Evolutionary conservation across 2,329 filamentous ascomycete genomes (phyloP).

Genomic region (Penicillium janthinellum): DNA sequence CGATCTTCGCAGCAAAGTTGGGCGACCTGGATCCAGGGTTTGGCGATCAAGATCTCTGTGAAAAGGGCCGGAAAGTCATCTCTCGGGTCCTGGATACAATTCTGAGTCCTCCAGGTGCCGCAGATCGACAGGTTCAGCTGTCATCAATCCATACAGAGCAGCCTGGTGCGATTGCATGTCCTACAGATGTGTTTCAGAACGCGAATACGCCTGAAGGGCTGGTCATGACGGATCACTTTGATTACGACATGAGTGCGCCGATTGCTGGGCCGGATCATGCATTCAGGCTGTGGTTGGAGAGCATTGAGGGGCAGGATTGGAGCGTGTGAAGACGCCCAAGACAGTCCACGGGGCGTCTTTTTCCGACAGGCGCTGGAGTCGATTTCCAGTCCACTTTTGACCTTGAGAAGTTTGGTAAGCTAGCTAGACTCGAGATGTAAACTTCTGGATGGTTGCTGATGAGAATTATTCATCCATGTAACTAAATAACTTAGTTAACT

Average conservation of each 20-base stretch:
- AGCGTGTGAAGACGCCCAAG: neutral
- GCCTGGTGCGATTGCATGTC: neutral
- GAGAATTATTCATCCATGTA: no score
- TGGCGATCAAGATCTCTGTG: neutral
- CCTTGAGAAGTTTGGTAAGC: neutral
- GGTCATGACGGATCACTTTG: neutral
- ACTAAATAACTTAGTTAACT: no score
- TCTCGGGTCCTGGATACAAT: neutral
- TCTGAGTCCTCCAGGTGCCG: neutral
- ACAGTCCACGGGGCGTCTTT: neutral
- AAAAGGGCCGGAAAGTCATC: neutral
- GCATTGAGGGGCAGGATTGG: neutral
- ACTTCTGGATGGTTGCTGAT: neutral
- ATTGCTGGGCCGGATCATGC: neutral
- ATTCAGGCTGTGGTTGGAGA: constrained; percentile 2
- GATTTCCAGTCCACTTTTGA: neutral
- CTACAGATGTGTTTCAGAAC: neutral
- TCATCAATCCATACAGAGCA: neutral
- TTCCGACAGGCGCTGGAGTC: neutral
- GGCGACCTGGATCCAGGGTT: neutral
- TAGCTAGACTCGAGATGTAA: neutral
- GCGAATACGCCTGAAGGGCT: neutral
- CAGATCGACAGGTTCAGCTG: neutral
- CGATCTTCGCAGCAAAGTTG: neutral
- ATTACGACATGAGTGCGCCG: neutral